Conservation (phyloP, 2,329 filamentous ascomycete genomes). For the Exophiala lecanii-corni region DNA sequence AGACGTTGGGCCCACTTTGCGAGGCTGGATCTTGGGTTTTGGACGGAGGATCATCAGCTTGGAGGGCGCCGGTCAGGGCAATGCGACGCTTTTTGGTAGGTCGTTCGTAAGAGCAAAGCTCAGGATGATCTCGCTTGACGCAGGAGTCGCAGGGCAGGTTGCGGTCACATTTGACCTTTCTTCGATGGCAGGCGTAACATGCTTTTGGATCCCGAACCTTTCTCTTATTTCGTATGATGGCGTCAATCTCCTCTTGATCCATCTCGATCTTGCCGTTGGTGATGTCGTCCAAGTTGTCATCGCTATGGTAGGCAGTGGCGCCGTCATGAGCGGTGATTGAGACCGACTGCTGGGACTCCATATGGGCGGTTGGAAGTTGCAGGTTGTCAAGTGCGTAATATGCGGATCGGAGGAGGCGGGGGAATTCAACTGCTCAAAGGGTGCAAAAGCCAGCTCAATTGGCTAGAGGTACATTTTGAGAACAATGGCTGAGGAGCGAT, state of each 20-base stretch:
- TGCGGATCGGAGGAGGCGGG: not conserved
- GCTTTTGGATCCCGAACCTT: conserved; percentile 45
- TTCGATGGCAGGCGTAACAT: conserved; percentile 26
- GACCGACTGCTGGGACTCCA: conserved; percentile 13
- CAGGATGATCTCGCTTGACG: conserved; percentile 46
- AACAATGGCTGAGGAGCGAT: too few relatives aligned
- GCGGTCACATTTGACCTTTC: conserved; percentile 44
- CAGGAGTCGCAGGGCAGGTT: conserved; percentile 47
- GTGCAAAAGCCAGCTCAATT: not conserved
- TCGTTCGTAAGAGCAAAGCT: conserved; percentile 46
- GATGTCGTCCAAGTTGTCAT: conserved; percentile 13
- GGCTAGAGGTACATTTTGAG: too few relatives aligned
- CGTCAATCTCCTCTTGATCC: conserved; percentile 43
- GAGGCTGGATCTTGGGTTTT: conserved; percentile 13
- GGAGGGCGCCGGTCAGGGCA: conserved; percentile 19
- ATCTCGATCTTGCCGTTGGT: conserved; percentile 31
- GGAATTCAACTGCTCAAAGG: not conserved
- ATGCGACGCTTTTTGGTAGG: conserved; percentile 42
- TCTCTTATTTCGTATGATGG: conserved; percentile 44
- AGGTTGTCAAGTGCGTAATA: conserved; percentile 1
- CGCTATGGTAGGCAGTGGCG: conserved; percentile 9
- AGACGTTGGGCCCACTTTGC: conserved; percentile 24
- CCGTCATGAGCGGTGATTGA: not conserved
- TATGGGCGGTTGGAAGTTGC: conserved; percentile 1
- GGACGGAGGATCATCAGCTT: conserved; percentile 10